Percentiles rank a stretch among this genome's conserved stretches.
Conservation (phyloP, 495 filamentous ascomycete genomes). For the Hypomontagnella monticulosa region DNA sequence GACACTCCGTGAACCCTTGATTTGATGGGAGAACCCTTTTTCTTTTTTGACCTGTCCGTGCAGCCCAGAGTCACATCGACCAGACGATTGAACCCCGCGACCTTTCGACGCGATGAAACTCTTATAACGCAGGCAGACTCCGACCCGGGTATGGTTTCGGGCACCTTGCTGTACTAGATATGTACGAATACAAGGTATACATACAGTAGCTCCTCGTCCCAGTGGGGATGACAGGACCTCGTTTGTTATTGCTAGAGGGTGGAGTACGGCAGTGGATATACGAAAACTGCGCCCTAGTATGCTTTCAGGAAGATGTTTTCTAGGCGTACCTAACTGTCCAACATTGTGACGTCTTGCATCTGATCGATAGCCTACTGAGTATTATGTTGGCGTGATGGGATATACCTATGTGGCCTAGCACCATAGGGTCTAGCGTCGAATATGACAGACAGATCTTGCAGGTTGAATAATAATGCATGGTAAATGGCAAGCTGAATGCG, state of each 20-base stretch:
- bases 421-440: slow-evolving; percentile 32
- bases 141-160: slow-evolving; percentile 27
- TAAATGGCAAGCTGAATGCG: slow-evolving; percentile 21
- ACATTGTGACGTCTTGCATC: slow-evolving; percentile 27
- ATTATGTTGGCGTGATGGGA: not conserved
- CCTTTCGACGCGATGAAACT: slow-evolving; percentile 33
- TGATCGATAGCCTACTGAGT: slow-evolving; percentile 15
- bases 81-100: slow-evolving; percentile 27
- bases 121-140: slow-evolving; percentile 5
- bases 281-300: slow-evolving; percentile 19
- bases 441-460: slow-evolving; percentile 35
- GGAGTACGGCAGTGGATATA: slow-evolving; percentile 20
- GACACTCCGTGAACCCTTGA: slow-evolving; percentile 2
- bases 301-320: slow-evolving; percentile 23
- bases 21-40: not conserved
- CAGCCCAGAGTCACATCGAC: slow-evolving; percentile 24
- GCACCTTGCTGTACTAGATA: not conserved
- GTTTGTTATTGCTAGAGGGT: slow-evolving; percentile 19
- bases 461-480: slow-evolving; percentile 7
- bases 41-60: slow-evolving; percentile 1
- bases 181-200: slow-evolving; percentile 1
- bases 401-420: not conserved
- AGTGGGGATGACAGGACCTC: slow-evolving; percentile 21
- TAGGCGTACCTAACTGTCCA: not conserved
- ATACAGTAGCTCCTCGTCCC: slow-evolving; percentile 10